Percentiles rank a stretch among this genome's conserved stretches.
Evolutionary conservation across 2,329 filamentous ascomycete genomes (phyloP).

Genomic region (Apiospora kogelbergensis): DNA sequence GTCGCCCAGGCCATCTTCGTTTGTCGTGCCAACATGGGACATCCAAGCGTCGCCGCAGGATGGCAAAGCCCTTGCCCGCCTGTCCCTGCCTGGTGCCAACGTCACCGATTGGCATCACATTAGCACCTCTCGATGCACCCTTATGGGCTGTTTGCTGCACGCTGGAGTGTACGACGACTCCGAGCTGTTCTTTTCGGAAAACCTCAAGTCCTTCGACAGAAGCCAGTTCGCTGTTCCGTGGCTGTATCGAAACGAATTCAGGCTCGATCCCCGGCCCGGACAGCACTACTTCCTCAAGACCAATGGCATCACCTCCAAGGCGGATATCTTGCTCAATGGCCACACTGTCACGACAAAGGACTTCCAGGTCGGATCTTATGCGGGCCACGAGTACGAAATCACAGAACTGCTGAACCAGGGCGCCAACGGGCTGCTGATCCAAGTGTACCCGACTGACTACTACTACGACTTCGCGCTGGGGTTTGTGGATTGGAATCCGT

Average conservation of each 20-base stretch:
- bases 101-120: constrained; percentile 52
- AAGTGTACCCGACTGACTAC: constrained; percentile 59
- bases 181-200: constrained; percentile 55
- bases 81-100: constrained; percentile 45
- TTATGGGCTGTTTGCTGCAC: constrained; percentile 58
- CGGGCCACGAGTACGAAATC: constrained; percentile 55
- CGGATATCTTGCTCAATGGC: constrained; percentile 61
- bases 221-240: constrained; percentile 54
- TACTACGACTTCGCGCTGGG: constrained; percentile 58
- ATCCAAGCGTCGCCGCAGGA: constrained; percentile 44
- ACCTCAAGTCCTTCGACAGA: constrained; percentile 42
- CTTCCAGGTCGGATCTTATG: constrained; percentile 56
- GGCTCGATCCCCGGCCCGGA: constrained; percentile 30
- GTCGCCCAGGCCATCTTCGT: constrained; percentile 3
- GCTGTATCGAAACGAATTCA: constrained; percentile 58
- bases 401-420: constrained; percentile 39
- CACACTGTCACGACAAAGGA: constrained; percentile 46
- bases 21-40: constrained; percentile 45
- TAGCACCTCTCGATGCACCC: constrained; percentile 46
- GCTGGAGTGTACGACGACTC: constrained; percentile 51
- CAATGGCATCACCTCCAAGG: constrained; percentile 59
- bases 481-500: constrained; percentile 64
- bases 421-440: constrained; percentile 52
- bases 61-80: constrained; percentile 32
- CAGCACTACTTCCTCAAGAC: constrained; percentile 55